Evolutionary conservation across 805 yeast genomes (phyloP), one percentile per base, ranked within the genome.

Genomic region (Cyberlindnera veronae): DNA sequence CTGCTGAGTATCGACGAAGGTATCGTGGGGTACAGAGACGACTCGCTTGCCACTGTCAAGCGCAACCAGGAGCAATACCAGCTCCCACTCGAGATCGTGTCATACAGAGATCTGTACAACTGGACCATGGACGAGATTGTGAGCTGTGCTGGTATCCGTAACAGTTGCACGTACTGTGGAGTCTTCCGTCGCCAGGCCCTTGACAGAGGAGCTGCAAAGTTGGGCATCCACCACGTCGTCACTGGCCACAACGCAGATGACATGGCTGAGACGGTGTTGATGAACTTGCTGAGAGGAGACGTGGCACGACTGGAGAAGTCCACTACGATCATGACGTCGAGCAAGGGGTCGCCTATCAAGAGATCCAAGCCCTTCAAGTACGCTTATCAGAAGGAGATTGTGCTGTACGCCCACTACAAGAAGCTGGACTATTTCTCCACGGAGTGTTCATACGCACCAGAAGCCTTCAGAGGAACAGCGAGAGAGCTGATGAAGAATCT

Each of bases 121-220:
- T 93, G 99, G 99, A 87, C 95, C 11, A 93, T 93, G 99, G 99
- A 93, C 67, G 95, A 88, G 55, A 88, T 93, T 37, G 99, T 93
- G 2, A 80, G 90, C 1, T 86, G 93, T 59, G 93, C 96, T 1
- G 98, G 98, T 6, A 82, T 86, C 27, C 73, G 95, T 59, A 88
- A 88, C 51, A 86, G 95, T 58, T 93, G 99, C 64, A 93, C 99
- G 0, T 93, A 93, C 58, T 93, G 99, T 68, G 99, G 99, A 36
- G 99, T 93, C 6, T 77, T 93, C 41, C 72, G 99, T 63, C 75
- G 99, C 51, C 99, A 93, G 64, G 97, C 99, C 0, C 66, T 93
- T 34, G 99, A 93, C 61, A 72, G 99, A 51, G 99, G 99, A 2
- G 96, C 98, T 3, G 81, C 85, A 10, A 84, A 81, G 57, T 64